Evolutionary conservation across 768 basidiomycete species (phyloP), one percentile per base, ranked within the genome.

Genomic region (Aureoboletus auriporus): DNA sequence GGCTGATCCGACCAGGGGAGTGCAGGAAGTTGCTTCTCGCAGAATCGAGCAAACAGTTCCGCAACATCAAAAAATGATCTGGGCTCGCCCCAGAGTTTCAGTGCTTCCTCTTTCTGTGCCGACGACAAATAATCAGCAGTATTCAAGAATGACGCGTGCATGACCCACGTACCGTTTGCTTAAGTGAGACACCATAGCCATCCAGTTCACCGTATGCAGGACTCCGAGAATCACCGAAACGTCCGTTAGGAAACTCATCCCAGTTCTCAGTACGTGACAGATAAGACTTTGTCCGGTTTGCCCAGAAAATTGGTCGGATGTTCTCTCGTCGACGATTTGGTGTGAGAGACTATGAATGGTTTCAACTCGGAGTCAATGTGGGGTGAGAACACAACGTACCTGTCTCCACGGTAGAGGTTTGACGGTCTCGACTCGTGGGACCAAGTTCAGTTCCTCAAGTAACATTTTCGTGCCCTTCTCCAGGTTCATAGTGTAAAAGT

Each of bases 211-310:
- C 96, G 57, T 96, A 99, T 12, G 96, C 96, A 27, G 96, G 96
- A 77, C 89, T 92, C 49, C 96, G 82, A 7, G 94, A 86, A 71
- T 98, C 96, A 58, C 96, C 96, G 63, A 95, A 99, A 56, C 96
- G 90, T 47, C 96, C 96, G 66, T 99, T 99, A 42, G 96, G 96
- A 68, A 96, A 98, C 66, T 98, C 95, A 64, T 99, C 96, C 96
- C 96, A 99, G 63, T 96, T 91, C 65, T 96, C 93, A 12, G 96
- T 98, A 46, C 95, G 86, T 8, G 90, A 90, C 39, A 98, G 75
- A 66, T 98, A 98, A 1, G 93, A 96, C 63, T 93, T 89, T 33
- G 93, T 80, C 34, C 95, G 79, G 71, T 99, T 98, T 11, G 96
- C 93, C 94, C 95, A 98, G 75, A 98, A 98, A 63, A 99, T 98